Percentiles rank a stretch among this genome's conserved stretches.
Evolutionary conservation across 1,139 yeast species (phyloP).

Genomic region (Candida sp.): DNA sequence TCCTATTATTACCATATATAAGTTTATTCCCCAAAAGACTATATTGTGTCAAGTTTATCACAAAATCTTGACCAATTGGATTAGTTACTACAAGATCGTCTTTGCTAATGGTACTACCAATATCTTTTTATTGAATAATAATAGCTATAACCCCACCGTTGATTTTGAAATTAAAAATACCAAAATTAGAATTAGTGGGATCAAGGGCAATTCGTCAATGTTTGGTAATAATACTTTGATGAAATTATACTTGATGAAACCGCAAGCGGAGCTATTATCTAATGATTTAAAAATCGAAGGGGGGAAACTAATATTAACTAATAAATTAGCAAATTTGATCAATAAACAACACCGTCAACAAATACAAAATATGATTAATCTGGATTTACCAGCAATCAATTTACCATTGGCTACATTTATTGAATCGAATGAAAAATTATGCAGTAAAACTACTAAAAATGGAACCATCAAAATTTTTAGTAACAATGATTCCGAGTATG

Average conservation of each 20-base stretch:
- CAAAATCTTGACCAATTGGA: conserved; percentile 26
- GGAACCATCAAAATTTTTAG: conserved; percentile 32
- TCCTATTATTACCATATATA: conserved; percentile 29
- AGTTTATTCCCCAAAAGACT: conserved; percentile 10
- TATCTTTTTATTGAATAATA: conserved; percentile 22
- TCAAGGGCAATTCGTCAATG: conserved; percentile 37
- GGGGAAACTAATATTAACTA: conserved; percentile 6
- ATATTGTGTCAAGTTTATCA: conserved; percentile 32
- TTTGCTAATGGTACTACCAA: conserved; percentile 14
- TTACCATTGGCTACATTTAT: conserved; percentile 30
- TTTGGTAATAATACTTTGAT: conserved; percentile 31
- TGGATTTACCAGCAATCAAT: conserved; percentile 16
- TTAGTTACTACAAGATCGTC: conserved; percentile 32
- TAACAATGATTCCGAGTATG: conserved; percentile 14
- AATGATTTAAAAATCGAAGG: conserved; percentile 15
- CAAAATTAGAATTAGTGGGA: conserved; percentile 31
- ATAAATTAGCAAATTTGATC: conserved; percentile 8
- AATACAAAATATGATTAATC: conserved; percentile 8
- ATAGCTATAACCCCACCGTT: conserved; percentile 31
- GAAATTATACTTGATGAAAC: conserved; percentile 22
- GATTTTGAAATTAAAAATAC: conserved; percentile 27
- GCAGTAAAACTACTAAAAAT: conserved; percentile 19
- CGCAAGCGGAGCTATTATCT: conserved; percentile 18
- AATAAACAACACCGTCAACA: conserved; percentile 6
- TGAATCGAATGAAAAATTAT: conserved; percentile 24